Conservation (phyloP, 169 alveolate genomes). For the Plasmodium yoelii region DNA sequence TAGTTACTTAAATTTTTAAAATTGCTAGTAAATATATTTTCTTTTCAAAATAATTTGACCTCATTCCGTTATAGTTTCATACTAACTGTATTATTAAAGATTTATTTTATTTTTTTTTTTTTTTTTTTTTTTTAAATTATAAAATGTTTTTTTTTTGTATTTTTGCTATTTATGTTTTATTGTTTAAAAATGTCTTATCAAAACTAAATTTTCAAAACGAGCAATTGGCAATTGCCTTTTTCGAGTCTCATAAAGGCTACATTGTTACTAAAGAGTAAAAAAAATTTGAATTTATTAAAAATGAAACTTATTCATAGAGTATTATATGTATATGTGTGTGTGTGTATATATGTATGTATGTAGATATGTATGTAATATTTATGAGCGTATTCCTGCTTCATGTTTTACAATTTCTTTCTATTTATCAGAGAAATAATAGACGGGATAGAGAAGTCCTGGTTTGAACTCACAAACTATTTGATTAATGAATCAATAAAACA, state of each 20-base stretch:
- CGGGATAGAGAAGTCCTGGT: conserved; percentile 71
- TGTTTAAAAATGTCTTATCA: conserved; percentile 64
- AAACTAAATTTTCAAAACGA: conserved; percentile 63
- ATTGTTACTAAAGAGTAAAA: conserved; percentile 62
- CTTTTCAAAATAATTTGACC: not conserved
- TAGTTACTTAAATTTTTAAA: not conserved
- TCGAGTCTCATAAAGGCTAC: conserved; percentile 33
- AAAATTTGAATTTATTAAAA: not conserved
- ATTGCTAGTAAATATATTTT: not conserved
- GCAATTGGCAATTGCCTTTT: conserved; percentile 49
- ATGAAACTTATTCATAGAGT: not conserved
- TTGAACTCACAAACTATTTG: conserved; percentile 39
- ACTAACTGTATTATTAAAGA: conserved; percentile 11
- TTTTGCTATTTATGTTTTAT: conserved; percentile 26
- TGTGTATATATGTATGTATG: not conserved
- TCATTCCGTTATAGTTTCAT: conserved; percentile 7
- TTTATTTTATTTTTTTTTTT: conserved; percentile 20
- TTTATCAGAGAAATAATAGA: conserved; percentile 54
- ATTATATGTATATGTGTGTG: not conserved
- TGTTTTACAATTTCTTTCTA: not conserved
- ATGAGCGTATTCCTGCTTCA: not conserved
- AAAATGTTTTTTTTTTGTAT: conserved; percentile 52
- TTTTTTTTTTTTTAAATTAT: conserved; percentile 26
- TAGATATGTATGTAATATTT: not conserved
- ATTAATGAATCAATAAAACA: conserved; percentile 60